Evolutionary conservation across 495 filamentous ascomycete species (phyloP), one percentile per base, ranked within the genome.

Genomic region (Penicillium argentinense): DNA sequence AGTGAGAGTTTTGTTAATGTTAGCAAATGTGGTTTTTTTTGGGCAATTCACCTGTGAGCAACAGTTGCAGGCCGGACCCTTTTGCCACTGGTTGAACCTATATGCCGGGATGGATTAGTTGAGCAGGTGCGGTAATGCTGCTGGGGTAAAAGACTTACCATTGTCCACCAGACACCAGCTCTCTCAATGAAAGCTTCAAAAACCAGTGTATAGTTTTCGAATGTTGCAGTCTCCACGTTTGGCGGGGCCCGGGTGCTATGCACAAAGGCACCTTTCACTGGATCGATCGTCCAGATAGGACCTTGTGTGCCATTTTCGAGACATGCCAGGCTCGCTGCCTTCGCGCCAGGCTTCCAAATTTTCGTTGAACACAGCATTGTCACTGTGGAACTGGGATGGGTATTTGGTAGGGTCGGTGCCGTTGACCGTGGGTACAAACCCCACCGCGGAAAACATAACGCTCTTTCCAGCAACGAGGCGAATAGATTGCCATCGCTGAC

Each of bases 401-500:
- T 36, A 36, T 21, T 36, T 22, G 9, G 18, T n/a, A 9, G 33
- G 33, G 17, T 36, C 33, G 7, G 16, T 36, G 17, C 21, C 33
- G 17, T 12, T 18, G 14, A 45, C 42, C 7, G 28, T 33, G 5
- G 42, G 22, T 24, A 23, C 30, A 23, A 45, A 45, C 4, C 14
- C 24, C 5, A 45, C 19, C 9, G 13, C 12, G 9, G 24, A 11
- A n/a, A 49, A 18, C 13, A 28, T 42, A n/a, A 49, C 28, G 1
- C 26, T 25, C 5, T 26, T 19, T 3, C 30, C 14, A 8, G 47
- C 34, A 9, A 50, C 9, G 30, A 50, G 14, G 3, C 23, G 21
- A 8, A 50, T 38, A 8, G 13, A 28, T 8, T 50, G 47, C 47
- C 47, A 50, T 12, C 47, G 39, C 23, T 50, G 47, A 8, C 47